These are phyloP conservation scores for Drosera spatulata DNA, from an alignment of 179 eudicot species.

Conservation along the genomic window DNA sequence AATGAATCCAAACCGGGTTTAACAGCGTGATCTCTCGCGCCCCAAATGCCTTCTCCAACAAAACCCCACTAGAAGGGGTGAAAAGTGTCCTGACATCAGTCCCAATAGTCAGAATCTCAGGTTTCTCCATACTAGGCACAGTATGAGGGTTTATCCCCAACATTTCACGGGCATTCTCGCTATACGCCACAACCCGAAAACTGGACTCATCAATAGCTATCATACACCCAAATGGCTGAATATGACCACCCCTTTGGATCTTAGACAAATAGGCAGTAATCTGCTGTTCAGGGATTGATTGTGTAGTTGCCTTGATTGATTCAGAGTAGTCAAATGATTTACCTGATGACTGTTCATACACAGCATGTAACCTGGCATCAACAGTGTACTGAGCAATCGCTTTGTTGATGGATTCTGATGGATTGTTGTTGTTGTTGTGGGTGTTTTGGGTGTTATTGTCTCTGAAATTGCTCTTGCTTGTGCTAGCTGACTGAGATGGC, in stretches of 20 bases:
- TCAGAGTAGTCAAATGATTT: slow-evolving; percentile 80
- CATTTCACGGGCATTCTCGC: slow-evolving; percentile 64
- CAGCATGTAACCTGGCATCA: slow-evolving; percentile 86
- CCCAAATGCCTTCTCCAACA: slow-evolving; percentile 61
- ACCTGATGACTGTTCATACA: slow-evolving; percentile 77
- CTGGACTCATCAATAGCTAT: slow-evolving; percentile 46
- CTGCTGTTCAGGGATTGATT: slow-evolving; percentile 60
- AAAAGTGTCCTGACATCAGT: slow-evolving; percentile 63
- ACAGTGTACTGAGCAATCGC: slow-evolving; percentile 72
- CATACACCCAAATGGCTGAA: slow-evolving; percentile 93
- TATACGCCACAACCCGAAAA: slow-evolving; percentile 53
- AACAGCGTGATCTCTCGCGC: slow-evolving; percentile 64
- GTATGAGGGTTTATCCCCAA: slow-evolving; percentile 49
- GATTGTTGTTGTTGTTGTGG: slow-evolving; percentile 29
- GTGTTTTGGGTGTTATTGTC: slow-evolving; percentile 15
- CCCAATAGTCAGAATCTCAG: slow-evolving; percentile 45
- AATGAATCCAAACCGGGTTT: slow-evolving; percentile 92
- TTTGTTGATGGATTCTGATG: slow-evolving; percentile 41
- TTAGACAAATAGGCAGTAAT: slow-evolving; percentile 71
- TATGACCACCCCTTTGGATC: slow-evolving; percentile 79
- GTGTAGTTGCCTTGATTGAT: slow-evolving; percentile 36
- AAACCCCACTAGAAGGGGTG: slow-evolving; percentile 40
- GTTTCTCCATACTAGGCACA: slow-evolving; percentile 50
- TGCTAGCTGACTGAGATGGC: slow-evolving; percentile 11
- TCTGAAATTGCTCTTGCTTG: slow-evolving; percentile 10